These are phyloP conservation scores for Amanita subjunquillea DNA, from an alignment of 768 basidiomycete species.

Conservation along the genomic window DNA sequence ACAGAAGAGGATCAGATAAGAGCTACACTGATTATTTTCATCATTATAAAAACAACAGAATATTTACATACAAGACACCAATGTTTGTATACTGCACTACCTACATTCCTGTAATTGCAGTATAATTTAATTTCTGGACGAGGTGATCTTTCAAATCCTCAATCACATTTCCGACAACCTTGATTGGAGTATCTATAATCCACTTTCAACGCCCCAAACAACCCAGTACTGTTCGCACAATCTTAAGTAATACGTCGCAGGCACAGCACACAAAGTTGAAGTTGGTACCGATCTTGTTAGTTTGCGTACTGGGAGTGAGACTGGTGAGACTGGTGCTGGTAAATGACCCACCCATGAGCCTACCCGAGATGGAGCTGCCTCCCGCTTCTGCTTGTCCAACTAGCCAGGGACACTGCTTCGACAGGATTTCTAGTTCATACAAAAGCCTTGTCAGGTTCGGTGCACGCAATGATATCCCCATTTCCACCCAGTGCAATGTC, in stretches of 20 bases:
- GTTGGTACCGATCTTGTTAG: slow-evolving; percentile 1
- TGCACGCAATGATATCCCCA: slow-evolving; percentile 84
- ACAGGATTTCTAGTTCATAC: slow-evolving; percentile 54
- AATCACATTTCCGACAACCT: slow-evolving; percentile 43
- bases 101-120: too few relatives aligned
- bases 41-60: too few relatives aligned
- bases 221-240: slow-evolving; percentile 78
- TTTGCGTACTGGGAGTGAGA: slow-evolving; percentile 53
- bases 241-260: slow-evolving; percentile 80
- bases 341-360: slow-evolving; percentile 23
- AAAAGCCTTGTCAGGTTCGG: slow-evolving; percentile 90
- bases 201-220: slow-evolving; percentile 74
- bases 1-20: too few relatives aligned
- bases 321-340: slow-evolving; percentile 7
- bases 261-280: slow-evolving; percentile 36
- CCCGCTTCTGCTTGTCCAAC: not conserved
- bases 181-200: slow-evolving; percentile 55
- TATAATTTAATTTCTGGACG: too few relatives aligned
- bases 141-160: slow-evolving; percentile 44
- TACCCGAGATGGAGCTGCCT: not conserved
- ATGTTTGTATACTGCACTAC: too few relatives aligned
- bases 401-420: slow-evolving; percentile 4
- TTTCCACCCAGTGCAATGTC: slow-evolving; percentile 90
- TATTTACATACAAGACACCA: too few relatives aligned
- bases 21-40: too few relatives aligned